phyloP scores from a whole-genome alignment of 805 yeast genomes.

The Candida argentea region DNA sequence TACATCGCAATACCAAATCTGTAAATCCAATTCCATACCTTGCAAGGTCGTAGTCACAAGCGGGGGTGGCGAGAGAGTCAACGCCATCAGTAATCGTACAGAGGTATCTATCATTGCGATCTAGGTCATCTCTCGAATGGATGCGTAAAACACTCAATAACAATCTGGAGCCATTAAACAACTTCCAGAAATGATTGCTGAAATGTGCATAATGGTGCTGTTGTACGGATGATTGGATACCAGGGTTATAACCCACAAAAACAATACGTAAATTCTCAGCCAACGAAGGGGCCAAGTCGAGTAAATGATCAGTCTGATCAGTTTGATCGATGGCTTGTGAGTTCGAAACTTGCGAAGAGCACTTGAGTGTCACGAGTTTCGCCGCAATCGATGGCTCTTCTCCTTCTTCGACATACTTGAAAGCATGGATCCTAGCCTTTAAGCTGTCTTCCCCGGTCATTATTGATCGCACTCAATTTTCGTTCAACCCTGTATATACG shows the following conservation, averaged over 20 bases:
- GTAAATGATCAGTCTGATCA: too few species aligned
- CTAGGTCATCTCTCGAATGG: slow-evolving; percentile 1
- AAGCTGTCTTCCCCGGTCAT: too few species aligned
- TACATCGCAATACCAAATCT: slow-evolving; percentile 57
- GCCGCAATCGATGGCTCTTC: too few species aligned
- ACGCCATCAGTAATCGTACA: slow-evolving; percentile 6
- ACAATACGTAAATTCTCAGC: slow-evolving; percentile 24
- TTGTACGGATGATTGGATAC: slow-evolving; percentile 44
- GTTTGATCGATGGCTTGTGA: too few species aligned
- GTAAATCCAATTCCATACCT: slow-evolving; percentile 54
- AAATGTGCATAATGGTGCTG: slow-evolving; percentile 72
- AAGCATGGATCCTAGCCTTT: too few species aligned
- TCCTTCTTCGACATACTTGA: too few species aligned
- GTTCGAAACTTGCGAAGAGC: too few species aligned
- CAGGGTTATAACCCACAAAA: slow-evolving; percentile 69
- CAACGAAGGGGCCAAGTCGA: slow-evolving; percentile 26
- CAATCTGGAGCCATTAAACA: slow-evolving; percentile 43
- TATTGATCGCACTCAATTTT: too few species aligned
- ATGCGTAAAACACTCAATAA: slow-evolving; percentile 13
- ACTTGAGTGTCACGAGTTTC: too few species aligned
- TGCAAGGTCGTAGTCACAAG: slow-evolving; percentile 33
- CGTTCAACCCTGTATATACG: too few species aligned
- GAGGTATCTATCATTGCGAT: slow-evolving; percentile 7
- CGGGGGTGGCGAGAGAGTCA: slow-evolving; percentile 13
- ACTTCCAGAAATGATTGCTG: slow-evolving; percentile 59